Base-by-base conservation (phyloP, 306 rosid species). In the Corylus americana region DNA sequence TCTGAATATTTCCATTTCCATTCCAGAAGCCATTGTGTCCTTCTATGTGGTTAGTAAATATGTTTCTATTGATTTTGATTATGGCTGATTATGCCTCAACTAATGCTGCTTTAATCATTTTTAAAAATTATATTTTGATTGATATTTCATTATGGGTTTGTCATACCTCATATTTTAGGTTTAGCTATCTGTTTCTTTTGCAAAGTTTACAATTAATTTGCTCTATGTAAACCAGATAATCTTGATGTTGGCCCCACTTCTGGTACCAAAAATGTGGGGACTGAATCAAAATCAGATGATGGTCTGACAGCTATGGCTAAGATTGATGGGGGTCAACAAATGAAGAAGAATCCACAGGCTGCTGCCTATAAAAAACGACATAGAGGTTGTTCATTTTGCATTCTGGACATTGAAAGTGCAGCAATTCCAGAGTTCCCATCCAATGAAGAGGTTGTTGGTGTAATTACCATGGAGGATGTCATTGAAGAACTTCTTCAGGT, bases 401-500 rank as follows among this genome's bases (percentile, higher is more conserved):
- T 95, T 86, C 79, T 95, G 85, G 99, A 93, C 79, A 14, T 95
- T 50, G 99, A 92, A 54, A 95, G 93, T 78, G 78, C 84, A 61
- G 93, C 99, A 66, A 82, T 93, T 80, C 99, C 94, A 10, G 89
- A 83, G 47, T 88, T 87, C 80, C 87, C 97, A 61, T 72, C 90
- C 64, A 86, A 83, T 77, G 96, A 95, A 87, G 86, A 81, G 79
- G 98, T 93, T 77, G 99, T 95, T 80, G 99, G 99, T 75, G 99
- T 95, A 77, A 95, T 95, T 80, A 73, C 93, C 42, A 95, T 95
- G 99, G 99, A 95, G 89, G 99, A 95, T 88, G 99, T 95, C 77
- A 95, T 95, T 27, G 99, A 95, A 90, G 99, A 95, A 85, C 99
- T 95, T 84, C 99, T 95, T 85, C 99, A 95, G 99, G 99, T 95